phyloP scores from a whole-genome alignment of 495 filamentous ascomycete genomes.

The Penicillium samsonianum region DNA sequence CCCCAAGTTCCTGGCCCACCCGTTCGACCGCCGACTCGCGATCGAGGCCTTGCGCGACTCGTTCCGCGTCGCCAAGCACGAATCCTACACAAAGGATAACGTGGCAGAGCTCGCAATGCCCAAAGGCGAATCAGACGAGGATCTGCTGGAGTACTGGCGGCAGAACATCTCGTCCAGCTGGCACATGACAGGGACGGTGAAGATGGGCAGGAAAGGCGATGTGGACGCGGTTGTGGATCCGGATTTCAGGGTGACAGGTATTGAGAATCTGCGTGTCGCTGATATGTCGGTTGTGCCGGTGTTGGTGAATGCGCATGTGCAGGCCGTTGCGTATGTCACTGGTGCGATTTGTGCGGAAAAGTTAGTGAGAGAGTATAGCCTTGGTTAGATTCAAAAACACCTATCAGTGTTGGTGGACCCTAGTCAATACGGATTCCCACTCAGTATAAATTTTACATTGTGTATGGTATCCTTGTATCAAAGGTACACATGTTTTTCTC shows the following conservation, averaged over 20 bases:
- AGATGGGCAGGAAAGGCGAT: constrained; percentile 51
- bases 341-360: constrained; percentile 30
- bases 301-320: constrained; percentile 36
- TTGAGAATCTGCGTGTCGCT: constrained; percentile 56
- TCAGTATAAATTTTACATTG: not conserved
- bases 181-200: constrained; percentile 57
- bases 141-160: constrained; percentile 52
- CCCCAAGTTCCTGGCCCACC: constrained; percentile 53
- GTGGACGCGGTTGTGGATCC: constrained; percentile 48
- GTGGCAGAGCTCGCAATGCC: constrained; percentile 42
- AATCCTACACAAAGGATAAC: constrained; percentile 28
- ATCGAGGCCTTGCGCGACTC: constrained; percentile 54
- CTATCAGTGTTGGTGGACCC: not conserved
- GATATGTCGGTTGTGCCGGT: constrained; percentile 62
- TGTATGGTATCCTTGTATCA: not conserved
- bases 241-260: constrained; percentile 51
- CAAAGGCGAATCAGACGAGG: constrained; percentile 50
- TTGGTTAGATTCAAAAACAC: constrained; percentile 7
- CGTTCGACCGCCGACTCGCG: constrained; percentile 55
- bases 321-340: constrained; percentile 31
- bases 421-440: no score
- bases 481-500: not conserved
- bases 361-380: constrained; percentile 24
- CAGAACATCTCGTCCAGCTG: constrained; percentile 34
- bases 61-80: constrained; percentile 31